Evolutionary conservation across 129 eudicot species (phyloP), one percentile per base, ranked within the genome.

Genomic region (Cynara cardunculus): DNA sequence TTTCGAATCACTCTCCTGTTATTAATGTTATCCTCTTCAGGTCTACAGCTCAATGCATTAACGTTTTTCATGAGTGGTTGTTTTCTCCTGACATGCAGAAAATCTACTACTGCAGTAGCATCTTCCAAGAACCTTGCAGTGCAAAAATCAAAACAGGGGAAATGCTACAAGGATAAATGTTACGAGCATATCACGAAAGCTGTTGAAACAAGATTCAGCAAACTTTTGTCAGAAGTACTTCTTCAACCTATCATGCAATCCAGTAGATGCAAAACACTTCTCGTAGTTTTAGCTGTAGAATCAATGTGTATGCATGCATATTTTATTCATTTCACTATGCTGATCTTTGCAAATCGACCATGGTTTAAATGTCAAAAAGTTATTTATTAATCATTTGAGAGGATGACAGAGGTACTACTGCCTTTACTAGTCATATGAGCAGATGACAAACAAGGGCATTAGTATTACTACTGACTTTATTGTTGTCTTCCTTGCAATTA

Each of bases 131-230:
- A 92, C 85, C 92, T 87, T 78, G 78, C 86, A 41, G 97, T 81
- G 72, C 87, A 89, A 83, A 90, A 90, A 83, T 64, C 87, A 80
- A 92, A 89, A 83, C 97, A 92, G 84, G 99, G 99, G 61, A 95
- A 95, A 87, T 89, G 97, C 84, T 95, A 90, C 75, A 92, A 92
- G 82, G 99, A 95, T 85, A 92, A 92, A 89, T 95, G 99, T 78
- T 95, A 95, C 80, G 99, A 95, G 78, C 87, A 89, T 64, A 89
- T 95, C 75, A 85, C 91, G 37, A 92, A 80, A 86, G 87, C 99
- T 61, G 99, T 95, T 28, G 99, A 95, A 77, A 80, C 81, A 27
- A 89, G 97, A 73, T 95, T 95, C 80, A 83, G 87, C 83, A 87
- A 69, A 73, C 88, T 95, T 80, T 87, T 95, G 30, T 79, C 89